These are phyloP conservation scores for Lentinula guzmanii DNA, from an alignment of 768 basidiomycete species.

Conservation along the genomic window DNA sequence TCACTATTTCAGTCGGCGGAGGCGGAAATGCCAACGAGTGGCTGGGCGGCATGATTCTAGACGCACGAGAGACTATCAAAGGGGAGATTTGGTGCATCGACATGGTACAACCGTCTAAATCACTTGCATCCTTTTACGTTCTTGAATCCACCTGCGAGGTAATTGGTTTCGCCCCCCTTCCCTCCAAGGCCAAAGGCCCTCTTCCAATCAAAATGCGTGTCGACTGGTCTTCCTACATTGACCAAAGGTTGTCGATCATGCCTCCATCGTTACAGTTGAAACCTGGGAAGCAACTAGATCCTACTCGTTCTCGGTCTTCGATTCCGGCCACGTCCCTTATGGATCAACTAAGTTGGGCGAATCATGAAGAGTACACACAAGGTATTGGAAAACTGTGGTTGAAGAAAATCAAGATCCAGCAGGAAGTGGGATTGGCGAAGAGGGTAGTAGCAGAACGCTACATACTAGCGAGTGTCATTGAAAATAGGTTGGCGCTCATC, in stretches of 20 bases:
- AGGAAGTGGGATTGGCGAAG: conserved; percentile 34
- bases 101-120: conserved; percentile 15
- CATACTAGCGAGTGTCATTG: conserved; percentile 63
- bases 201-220: conserved; percentile 30
- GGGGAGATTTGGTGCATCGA: conserved; percentile 59
- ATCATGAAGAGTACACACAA: conserved; percentile 61
- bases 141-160: conserved; percentile 73
- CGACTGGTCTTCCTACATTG: conserved; percentile 66
- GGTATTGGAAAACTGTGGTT: conserved; percentile 71
- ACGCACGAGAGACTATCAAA: conserved; percentile 45
- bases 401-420: conserved; percentile 34
- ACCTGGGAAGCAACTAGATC: not conserved
- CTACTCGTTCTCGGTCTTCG: conserved; percentile 5
- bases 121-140: conserved; percentile 41
- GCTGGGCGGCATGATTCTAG: conserved; percentile 32
- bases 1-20: conserved; percentile 48
- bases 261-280: not conserved
- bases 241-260: conserved; percentile 11
- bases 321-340: conserved; percentile 21
- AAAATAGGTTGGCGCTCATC: conserved; percentile 50
- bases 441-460: conserved; percentile 53
- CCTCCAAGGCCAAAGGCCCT: not conserved
- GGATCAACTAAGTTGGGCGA: conserved; percentile 53
- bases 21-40: conserved; percentile 23
- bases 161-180: conserved; percentile 35